A percentile compares a stretch with the other conserved stretches of the same genome.
Conservation (phyloP, 2,329 filamentous ascomycete genomes). For the Sarocladiaceae sp. region DNA sequence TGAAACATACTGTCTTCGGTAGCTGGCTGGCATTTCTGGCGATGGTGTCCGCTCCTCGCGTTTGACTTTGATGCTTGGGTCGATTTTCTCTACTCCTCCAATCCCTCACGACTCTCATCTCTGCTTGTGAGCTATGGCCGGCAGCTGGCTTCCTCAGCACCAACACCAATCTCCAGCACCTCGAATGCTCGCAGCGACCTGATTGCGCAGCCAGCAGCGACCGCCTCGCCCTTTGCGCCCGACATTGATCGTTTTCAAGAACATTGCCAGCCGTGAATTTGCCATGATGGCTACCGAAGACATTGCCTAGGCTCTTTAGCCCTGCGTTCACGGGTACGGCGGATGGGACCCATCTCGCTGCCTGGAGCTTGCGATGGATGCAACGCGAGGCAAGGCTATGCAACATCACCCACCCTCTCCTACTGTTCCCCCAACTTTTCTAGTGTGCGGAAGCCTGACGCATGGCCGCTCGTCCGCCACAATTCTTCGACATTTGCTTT, state of each 20-base stretch:
- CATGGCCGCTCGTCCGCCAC: too few species aligned
- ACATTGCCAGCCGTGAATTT: not conserved
- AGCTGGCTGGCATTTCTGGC: slow-evolving; percentile 37
- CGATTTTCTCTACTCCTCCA: slow-evolving; percentile 40
- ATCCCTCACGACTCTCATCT: slow-evolving; percentile 42
- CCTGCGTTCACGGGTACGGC: not conserved
- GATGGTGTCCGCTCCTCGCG: slow-evolving; percentile 30
- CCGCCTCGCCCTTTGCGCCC: not conserved
- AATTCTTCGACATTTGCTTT: too few species aligned
- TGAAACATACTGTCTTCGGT: slow-evolving; percentile 50
- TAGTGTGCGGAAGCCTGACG: too few species aligned
- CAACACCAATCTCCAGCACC: slow-evolving; percentile 10
- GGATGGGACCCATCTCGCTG: not conserved
- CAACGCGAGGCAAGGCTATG: not conserved
- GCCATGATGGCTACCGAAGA: not conserved
- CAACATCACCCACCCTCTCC: not conserved
- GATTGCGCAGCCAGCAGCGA: not conserved
- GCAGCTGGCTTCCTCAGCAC: slow-evolving; percentile 32
- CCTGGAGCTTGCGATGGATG: not conserved
- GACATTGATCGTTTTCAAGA: not conserved
- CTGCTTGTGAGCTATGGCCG: slow-evolving; percentile 41
- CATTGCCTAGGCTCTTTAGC: not conserved
- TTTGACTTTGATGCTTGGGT: slow-evolving; percentile 43
- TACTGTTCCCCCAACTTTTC: too few species aligned
- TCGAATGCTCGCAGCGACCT: not conserved